A percentile compares a stretch with the other conserved stretches of the same genome.
These are phyloP conservation scores for Suillus plorans DNA, from an alignment of 768 basidiomycete species.

Conservation along the genomic window DNA sequence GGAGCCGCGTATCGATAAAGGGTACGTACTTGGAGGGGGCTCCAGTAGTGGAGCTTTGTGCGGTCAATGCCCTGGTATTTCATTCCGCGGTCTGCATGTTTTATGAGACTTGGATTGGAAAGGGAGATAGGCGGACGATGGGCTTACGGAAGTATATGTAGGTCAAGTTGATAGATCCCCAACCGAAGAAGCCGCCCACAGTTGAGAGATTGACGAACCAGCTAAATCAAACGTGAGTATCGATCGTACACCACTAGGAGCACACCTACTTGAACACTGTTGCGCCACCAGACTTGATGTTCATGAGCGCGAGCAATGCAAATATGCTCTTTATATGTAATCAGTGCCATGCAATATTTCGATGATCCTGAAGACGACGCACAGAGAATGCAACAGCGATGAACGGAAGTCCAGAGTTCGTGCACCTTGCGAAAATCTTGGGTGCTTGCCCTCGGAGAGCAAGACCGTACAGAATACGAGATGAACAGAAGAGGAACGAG, in stretches of 20 bases:
- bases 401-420: conserved; percentile 51
- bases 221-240: conserved; percentile 27
- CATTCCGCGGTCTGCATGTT: conserved; percentile 58
- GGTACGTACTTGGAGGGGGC: conserved; percentile 41
- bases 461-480: conserved; percentile 41
- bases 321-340: conserved; percentile 35
- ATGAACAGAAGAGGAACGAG: conserved; percentile 56
- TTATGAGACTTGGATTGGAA: not conserved
- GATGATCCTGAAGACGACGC: conserved; percentile 5
- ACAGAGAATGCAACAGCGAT: conserved; percentile 32
- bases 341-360: conserved; percentile 4
- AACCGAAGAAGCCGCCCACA: conserved; percentile 66
- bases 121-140: not conserved
- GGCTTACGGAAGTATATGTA: conserved; percentile 68
- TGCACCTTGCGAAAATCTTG: conserved; percentile 47
- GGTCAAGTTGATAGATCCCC: conserved; percentile 68
- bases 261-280: conserved; percentile 32
- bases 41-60: conserved; percentile 59
- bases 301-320: conserved; percentile 62
- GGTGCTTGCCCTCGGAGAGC: conserved; percentile 54
- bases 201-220: conserved; percentile 74
- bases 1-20: not conserved
- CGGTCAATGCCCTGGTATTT: conserved; percentile 68
- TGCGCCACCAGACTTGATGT: conserved; percentile 50
- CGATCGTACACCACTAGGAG: not conserved